Base-by-base conservation (phyloP, 768 basidiomycete genomes). In the Hericium rajendrae region DNA sequence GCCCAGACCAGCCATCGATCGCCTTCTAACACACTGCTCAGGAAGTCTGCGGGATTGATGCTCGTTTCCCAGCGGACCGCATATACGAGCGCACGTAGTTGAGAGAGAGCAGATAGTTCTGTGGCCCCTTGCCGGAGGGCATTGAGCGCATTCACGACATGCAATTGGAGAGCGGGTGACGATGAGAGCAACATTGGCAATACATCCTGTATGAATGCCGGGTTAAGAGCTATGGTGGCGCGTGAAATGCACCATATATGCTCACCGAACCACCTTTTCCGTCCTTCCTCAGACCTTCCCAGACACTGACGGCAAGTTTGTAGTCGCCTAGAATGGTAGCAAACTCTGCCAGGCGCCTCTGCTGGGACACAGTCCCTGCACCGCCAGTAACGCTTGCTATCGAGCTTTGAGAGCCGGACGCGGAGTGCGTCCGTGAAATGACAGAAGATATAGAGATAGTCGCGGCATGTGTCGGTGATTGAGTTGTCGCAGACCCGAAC, bases 311-410 rank as follows among this genome's bases (percentile, higher is more conserved):
- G 0, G 94, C 95, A 37, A 94, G 76, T 63, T 90, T 92, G 68
- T 84, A 83, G 70, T 99, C 97, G 3, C 93, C 88, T 2, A 98
- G 72, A 58, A 94, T 82, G 18, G 97, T 97, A 9, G 92, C 85
- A 72, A 98, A 94, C 69, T 99, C 97, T 10, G 94, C 97, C 3
- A 98, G 74, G n/a, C 95, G 84, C 48, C 93, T 79, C 61, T 86
- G 83, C 64, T 87, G 90, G 4, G 84, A 77, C 6, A 82, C 82
- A 6, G 80, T 55, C 11, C 59, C 32, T 10, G 49, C 37, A 16
- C 59, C 53, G 8, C 55, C 69, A 1, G 66, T 53, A 9, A 68
- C 50, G 5, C 71, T 66, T 11, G 66, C 38, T 15, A 69, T 57
- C 12, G 68, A 70, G 38, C 66, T 67, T 46, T 68, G 57, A 50